Evolutionary conservation across 2,329 filamentous ascomycete species (phyloP).

Genomic region (Microdochium nivale): DNA sequence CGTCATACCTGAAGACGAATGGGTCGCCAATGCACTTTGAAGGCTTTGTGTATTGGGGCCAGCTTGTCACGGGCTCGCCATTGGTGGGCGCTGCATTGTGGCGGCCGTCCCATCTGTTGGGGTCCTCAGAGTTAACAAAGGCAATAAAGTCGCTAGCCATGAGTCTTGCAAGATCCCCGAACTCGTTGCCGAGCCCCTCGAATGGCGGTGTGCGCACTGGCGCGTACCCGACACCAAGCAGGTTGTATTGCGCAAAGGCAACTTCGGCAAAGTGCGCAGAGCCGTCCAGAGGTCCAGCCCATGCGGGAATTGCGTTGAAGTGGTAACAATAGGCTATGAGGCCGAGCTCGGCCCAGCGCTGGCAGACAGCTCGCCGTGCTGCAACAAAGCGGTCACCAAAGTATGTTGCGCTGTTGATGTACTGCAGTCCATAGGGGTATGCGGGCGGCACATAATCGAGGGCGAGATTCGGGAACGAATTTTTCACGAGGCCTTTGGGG

Average conservation of each 20-base stretch:
- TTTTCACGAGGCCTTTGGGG: slow-evolving; percentile 33
- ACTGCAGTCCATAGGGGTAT: slow-evolving; percentile 28
- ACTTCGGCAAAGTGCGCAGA: slow-evolving; percentile 37
- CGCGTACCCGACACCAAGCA: slow-evolving; percentile 34
- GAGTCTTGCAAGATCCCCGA: not conserved
- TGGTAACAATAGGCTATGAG: slow-evolving; percentile 18
- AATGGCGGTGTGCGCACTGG: not conserved
- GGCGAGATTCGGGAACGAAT: slow-evolving; percentile 22
- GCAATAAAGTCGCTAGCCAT: slow-evolving; percentile 17
- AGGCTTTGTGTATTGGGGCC: not conserved
- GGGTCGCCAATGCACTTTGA: slow-evolving; percentile 12
- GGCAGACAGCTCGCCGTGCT: slow-evolving; percentile 35
- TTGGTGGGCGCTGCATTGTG: not conserved
- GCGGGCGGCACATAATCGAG: slow-evolving; percentile 27
- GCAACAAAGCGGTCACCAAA: slow-evolving; percentile 29
- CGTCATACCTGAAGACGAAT: slow-evolving; percentile 3
- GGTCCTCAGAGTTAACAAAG: slow-evolving; percentile 37
- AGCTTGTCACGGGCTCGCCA: not conserved
- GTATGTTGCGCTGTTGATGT: not conserved
- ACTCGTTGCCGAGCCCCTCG: not conserved
- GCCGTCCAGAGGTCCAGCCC: not conserved
- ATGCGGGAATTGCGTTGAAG: slow-evolving; percentile 16
- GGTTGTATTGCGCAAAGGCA: slow-evolving; percentile 45
- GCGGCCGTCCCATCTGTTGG: slow-evolving; percentile 21
- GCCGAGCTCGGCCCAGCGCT: slow-evolving; percentile 9